These are phyloP conservation scores for Blastomyces silverae DNA, from an alignment of 2,329 filamentous ascomycete genomes.

Conservation along the genomic window DNA sequence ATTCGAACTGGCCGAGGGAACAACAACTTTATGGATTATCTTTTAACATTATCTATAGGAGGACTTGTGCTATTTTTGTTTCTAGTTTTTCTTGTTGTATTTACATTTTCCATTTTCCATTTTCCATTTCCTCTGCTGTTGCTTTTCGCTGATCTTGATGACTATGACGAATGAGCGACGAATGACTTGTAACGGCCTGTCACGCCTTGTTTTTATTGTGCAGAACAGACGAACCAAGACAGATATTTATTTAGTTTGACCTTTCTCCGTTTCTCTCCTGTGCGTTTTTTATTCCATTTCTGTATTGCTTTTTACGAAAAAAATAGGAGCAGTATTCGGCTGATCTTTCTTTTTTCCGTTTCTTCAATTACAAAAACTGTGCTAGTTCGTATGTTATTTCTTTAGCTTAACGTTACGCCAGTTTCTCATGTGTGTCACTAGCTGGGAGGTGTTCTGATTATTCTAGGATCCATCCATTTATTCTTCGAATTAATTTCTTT, in stretches of 20 bases:
- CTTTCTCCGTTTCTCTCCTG: not conserved
- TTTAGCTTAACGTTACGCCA: not conserved
- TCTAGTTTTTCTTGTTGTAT: conserved; percentile 9
- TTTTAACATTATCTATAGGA: not conserved
- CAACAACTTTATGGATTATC: conserved; percentile 3
- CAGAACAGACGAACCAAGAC: conserved; percentile 10
- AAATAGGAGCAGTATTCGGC: not conserved
- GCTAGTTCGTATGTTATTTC: not conserved
- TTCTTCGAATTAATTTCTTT: not conserved
- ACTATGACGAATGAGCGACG: conserved; percentile 10
- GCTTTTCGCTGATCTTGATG: not conserved
- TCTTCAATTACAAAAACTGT: not conserved
- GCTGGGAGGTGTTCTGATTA: not conserved
- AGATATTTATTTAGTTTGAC: not conserved
- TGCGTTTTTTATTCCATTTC: not conserved
- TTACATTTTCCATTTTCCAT: conserved; percentile 5
- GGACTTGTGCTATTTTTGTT: conserved; percentile 4
- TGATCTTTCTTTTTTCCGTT: not conserved
- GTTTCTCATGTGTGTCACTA: not conserved
- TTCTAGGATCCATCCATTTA: not conserved
- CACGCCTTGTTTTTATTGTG: conserved; percentile 1
- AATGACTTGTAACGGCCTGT: conserved; percentile 12
- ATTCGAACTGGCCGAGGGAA: conserved; percentile 8
- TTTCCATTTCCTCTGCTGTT: not conserved
- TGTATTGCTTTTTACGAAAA: not conserved